Conservation (phyloP, 305 asterid species). For the Ilex paraguariensis region DNA sequence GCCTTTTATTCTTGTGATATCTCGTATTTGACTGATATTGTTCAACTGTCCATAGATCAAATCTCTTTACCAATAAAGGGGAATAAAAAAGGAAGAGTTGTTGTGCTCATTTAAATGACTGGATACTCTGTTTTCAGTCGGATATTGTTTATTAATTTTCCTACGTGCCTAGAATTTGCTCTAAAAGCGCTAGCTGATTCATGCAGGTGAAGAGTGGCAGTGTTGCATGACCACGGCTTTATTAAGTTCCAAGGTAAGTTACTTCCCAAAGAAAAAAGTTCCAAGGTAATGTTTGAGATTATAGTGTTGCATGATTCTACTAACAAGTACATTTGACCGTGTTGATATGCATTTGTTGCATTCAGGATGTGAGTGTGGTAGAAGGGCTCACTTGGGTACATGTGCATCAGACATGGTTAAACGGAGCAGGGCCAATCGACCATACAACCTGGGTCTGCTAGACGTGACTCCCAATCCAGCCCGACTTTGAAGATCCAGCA, state of each 20-base stretch:
- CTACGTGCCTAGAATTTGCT: background rate
- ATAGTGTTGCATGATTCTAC: background rate
- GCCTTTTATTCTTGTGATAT: too few species aligned
- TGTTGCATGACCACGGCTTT: constrained; percentile 61
- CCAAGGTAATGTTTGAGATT: constrained; percentile 47
- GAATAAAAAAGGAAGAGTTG: too few species aligned
- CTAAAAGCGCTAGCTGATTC: constrained; percentile 8
- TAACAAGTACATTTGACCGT: background rate
- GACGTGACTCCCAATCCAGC: background rate
- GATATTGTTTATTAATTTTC: too few species aligned
- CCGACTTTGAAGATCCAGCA: background rate
- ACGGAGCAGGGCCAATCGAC: constrained; percentile 44
- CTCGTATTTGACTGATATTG: too few species aligned
- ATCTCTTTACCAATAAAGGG: too few species aligned
- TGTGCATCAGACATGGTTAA: constrained; percentile 87
- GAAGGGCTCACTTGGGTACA: constrained; percentile 81
- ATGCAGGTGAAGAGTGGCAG: constrained; percentile 57
- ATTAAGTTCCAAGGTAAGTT: constrained; percentile 66
- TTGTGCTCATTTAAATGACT: too few species aligned
- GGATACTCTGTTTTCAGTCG: too few species aligned
- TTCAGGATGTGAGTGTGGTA: constrained; percentile 56
- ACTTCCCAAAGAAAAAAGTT: constrained; percentile 19
- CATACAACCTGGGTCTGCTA: constrained; percentile 48
- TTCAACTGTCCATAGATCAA: too few species aligned
- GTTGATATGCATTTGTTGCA: constrained; percentile 8